Conservation (phyloP, 768 basidiomycete genomes). For the Rhodotorula toruloides region DNA sequence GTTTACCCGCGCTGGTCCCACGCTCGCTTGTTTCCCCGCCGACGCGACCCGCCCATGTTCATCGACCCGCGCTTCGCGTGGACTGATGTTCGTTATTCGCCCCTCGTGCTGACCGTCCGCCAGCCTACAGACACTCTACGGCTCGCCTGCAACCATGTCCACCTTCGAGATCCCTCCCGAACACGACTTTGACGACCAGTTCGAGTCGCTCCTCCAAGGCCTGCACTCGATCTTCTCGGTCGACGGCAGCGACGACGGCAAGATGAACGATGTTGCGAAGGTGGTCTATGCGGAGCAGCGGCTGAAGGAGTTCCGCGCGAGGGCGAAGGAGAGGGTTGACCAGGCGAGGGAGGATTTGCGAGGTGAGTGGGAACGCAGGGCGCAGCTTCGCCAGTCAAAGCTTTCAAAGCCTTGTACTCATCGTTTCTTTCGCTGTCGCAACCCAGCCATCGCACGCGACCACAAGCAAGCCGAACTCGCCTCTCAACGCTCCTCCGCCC, state of each 20-base stretch:
- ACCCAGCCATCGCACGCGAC: constrained; percentile 31
- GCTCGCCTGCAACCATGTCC: not conserved
- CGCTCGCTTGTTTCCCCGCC: too few species aligned
- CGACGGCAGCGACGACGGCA: not conserved
- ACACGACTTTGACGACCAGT: constrained; percentile 22
- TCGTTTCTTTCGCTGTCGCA: not conserved
- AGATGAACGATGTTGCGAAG: constrained; percentile 25
- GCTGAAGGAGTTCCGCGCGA: constrained; percentile 11
- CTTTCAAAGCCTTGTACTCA: not conserved
- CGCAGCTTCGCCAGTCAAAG: not conserved
- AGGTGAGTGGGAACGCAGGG: constrained; percentile 7
- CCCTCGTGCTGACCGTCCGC: not conserved
- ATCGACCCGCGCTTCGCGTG: not conserved
- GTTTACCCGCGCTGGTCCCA: not conserved
- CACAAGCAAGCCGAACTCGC: constrained; percentile 15
- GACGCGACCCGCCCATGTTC: not conserved
- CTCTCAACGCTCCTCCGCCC: constrained; percentile 22
- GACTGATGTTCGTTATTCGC: not conserved
- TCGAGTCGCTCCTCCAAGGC: constrained; percentile 18
- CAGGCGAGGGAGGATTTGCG: constrained; percentile 29
- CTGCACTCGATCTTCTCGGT: constrained; percentile 16
- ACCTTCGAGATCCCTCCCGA: constrained; percentile 4
- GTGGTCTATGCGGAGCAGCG: constrained; percentile 12
- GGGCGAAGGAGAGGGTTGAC: constrained; percentile 23
- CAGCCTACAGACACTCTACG: not conserved